Evolutionary conservation across 2,329 filamentous ascomycete species (phyloP), one percentile per base, ranked within the genome.

Genomic region (Fonsecaea monophora): DNA sequence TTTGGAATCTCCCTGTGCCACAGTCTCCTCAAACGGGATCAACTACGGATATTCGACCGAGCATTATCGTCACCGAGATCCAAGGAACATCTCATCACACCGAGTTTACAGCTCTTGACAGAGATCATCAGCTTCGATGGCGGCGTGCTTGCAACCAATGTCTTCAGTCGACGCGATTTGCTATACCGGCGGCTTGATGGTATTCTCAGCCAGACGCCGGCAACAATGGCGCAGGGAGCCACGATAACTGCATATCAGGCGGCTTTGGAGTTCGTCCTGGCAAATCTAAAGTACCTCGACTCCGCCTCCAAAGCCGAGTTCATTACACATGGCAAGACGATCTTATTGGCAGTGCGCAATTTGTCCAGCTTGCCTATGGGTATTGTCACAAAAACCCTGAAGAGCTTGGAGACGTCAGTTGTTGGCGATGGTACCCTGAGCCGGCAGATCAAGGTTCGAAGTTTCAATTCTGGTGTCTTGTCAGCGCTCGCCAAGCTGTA

Each of bases 71-170:
- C 92, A 0, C 89, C 91, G 30, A 94, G 92, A 77, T 85, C 88
- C 56, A 97, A 96, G 75, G 92, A 93, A 45, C 92, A 92, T 77
- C 82, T 98, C 66, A 94, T 97, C 68, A 95, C 92, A 2, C 94
- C 95, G 0, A 94, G 91, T 30, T 81, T 99, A 66, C 89, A 94
- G 64, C 81, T 99, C 60, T 84, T 99, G 67, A 91, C 90, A 60
- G 94, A 99, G 79, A 85, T 94, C n/a, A 87, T 92, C 15, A 88
- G 85, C 62, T 90, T 97, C 70, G 94, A 98, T 78, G 93, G 93
- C 15, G 96, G 95, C 13, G 86, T 88, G 50, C 84, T 93, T 63
- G 92, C 94, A 34, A 89, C 87, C 71, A 85, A 89, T 54, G 84
- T 97, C 38, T 96, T 96, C 76, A 85, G 90, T 60, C 89, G 89